Percentiles rank a stretch among this genome's conserved stretches.
Conservation (phyloP, 345 rosid genomes). For the Hevea brasiliensis region DNA sequence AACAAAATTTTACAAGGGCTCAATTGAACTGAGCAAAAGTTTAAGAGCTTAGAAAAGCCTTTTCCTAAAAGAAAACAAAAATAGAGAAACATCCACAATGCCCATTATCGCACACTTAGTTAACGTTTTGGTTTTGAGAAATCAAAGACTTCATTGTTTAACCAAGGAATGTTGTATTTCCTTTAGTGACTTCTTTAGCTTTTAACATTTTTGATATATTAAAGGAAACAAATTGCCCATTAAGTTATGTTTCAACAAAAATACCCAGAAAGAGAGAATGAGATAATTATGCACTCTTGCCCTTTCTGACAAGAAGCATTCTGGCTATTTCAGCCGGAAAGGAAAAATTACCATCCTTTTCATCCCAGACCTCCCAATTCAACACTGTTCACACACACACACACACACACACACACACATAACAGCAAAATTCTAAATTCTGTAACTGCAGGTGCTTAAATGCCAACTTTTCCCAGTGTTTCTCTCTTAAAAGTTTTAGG, state of each 20-base stretch:
- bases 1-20: no score
- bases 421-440: neutral
- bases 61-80: no score
- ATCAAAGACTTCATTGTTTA: no score
- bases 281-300: neutral
- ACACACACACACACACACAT: neutral
- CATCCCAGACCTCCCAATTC: neutral
- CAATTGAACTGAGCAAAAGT: no score
- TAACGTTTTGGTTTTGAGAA: no score
- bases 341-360: neutral
- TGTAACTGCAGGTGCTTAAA: neutral
- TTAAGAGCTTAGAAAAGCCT: no score
- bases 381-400: no score
- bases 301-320: neutral
- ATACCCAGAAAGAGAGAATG: neutral
- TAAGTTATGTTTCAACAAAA: neutral
- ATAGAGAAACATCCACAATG: no score
- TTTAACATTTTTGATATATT: no score
- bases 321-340: neutral
- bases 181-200: no score
- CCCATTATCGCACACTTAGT: no score
- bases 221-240: neutral
- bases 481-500: neutral
- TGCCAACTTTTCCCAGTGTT: neutral
- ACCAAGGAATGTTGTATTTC: no score